A percentile compares a stretch with the other conserved stretches of the same genome.
Evolutionary conservation across 2,329 filamentous ascomycete species (phyloP).

Genomic region (Dactylellina drechsleri): DNA sequence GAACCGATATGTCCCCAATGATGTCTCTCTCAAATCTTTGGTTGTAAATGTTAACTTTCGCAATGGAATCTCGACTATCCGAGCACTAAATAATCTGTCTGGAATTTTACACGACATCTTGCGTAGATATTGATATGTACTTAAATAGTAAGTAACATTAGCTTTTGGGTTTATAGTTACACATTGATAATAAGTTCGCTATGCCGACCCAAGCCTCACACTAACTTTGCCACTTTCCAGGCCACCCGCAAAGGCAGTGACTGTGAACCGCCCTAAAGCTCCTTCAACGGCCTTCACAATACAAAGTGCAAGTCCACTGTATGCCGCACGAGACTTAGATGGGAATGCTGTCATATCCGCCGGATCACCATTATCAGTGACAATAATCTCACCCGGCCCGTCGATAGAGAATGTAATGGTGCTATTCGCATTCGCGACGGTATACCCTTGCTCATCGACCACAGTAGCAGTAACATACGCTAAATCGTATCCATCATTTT

Average conservation of each 20-base stretch:
- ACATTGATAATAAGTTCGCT: neutral
- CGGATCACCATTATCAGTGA: slow-evolving; percentile 68
- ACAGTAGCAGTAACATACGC: slow-evolving; percentile 65
- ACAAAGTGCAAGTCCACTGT: slow-evolving; percentile 63
- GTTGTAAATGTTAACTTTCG: no score
- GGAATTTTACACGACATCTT: no score
- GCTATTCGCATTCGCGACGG: slow-evolving; percentile 64
- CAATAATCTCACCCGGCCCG: slow-evolving; percentile 64
- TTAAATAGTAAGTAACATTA: no score
- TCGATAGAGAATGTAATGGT: slow-evolving; percentile 64
- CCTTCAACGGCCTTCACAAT: slow-evolving; percentile 61
- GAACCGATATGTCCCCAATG: no score
- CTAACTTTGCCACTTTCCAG: slow-evolving; percentile 52
- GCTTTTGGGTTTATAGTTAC: neutral
- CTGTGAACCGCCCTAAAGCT: slow-evolving; percentile 57
- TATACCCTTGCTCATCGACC: slow-evolving; percentile 63
- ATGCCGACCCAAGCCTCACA: slow-evolving; percentile 14
- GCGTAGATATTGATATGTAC: no score
- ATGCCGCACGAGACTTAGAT: slow-evolving; percentile 62
- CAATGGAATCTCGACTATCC: no score
- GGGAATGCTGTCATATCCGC: slow-evolving; percentile 64
- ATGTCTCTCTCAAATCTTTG: no score
- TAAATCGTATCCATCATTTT: slow-evolving; percentile 64
- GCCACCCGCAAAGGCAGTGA: slow-evolving; percentile 56
- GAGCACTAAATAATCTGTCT: no score